phyloP scores from a whole-genome alignment of 1,284 basidiomycete genomes.

The Ganoderma resinaceum region DNA sequence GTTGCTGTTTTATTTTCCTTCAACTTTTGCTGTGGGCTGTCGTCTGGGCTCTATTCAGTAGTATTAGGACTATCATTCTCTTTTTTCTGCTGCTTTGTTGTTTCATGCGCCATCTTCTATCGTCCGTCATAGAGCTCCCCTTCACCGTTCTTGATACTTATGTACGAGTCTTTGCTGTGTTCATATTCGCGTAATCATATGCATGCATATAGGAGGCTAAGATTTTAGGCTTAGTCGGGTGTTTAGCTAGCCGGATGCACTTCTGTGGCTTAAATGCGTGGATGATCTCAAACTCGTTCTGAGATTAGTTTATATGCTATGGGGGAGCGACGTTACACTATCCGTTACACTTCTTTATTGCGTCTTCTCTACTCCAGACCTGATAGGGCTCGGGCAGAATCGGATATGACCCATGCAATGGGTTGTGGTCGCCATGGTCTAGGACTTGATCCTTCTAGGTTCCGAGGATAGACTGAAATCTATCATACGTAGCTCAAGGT shows the following conservation, averaged over 20 bases:
- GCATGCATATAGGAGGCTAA: conserved; percentile 6
- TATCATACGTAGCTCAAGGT: conserved; percentile 51
- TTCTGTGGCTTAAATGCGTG: not conserved
- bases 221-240: not conserved
- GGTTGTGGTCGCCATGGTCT: conserved; percentile 1
- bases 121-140: not conserved
- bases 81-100: not conserved
- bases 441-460: not conserved
- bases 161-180: conserved; percentile 8
- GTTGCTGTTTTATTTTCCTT: not conserved
- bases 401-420: not conserved
- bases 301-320: conserved; percentile 4
- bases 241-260: not conserved
- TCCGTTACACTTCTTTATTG: conserved; percentile 14
- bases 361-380: not conserved
- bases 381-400: not conserved
- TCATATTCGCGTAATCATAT: not conserved
- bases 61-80: not conserved
- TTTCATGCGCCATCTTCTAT: not conserved
- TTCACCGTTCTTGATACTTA: conserved; percentile 7
- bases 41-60: not conserved
- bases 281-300: not conserved
- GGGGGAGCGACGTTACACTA: not conserved
- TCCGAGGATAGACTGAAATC: not conserved
- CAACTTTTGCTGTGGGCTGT: not conserved